Evolutionary conservation across 2,329 filamentous ascomycete species (phyloP), one percentile per base, ranked within the genome.

Genomic region (Pseudogymnoascus sp.): DNA sequence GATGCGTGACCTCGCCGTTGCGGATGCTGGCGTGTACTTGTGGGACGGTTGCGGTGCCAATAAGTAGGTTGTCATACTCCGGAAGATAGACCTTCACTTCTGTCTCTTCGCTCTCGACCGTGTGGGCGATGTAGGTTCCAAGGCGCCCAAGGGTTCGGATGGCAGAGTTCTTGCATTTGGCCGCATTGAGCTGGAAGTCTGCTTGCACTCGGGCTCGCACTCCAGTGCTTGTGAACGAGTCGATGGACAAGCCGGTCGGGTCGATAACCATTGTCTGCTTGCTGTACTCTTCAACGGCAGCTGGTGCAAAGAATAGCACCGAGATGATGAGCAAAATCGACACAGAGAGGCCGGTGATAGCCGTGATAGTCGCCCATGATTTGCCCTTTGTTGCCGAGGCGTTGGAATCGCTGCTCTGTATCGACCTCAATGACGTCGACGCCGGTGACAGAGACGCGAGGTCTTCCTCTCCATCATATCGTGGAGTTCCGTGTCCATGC

Each of bases 211-310:
- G 86, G 33, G 91, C 89, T 65, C 83, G 84, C 7, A 97, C 84
- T 11, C 94, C 93, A 64, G 87, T 82, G 6, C 84, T 72, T 0
- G 91, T 97, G 67, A 97, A 89, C 1, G 89, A 91, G 70, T 94
- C 89, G 65, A 99, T 86, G 1, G 92, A 91, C 18, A 99, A 77
- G 68, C 87, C 89, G 5, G 88, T 92, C 1, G 94, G 91, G 71
- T 92, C 85, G 67, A 99, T 84, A 16, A 93, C 85, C 23, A 88
- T 82, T 2, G 92, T 91, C 74, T 92, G 82, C 75, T 93, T 88
- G 59, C 89, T 90, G 75, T 99, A 99, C 72, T 91, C 84, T 75
- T 96, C 86, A 10, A 96, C 84, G 6, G 88, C 84, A 14, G 88
- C 86, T 1, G 93, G 92, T 0, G 89, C 84, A 62, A 96, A 83